Conservation (phyloP, 2,329 filamentous ascomycete species). For the Colletotrichum noveboracense region DNA sequence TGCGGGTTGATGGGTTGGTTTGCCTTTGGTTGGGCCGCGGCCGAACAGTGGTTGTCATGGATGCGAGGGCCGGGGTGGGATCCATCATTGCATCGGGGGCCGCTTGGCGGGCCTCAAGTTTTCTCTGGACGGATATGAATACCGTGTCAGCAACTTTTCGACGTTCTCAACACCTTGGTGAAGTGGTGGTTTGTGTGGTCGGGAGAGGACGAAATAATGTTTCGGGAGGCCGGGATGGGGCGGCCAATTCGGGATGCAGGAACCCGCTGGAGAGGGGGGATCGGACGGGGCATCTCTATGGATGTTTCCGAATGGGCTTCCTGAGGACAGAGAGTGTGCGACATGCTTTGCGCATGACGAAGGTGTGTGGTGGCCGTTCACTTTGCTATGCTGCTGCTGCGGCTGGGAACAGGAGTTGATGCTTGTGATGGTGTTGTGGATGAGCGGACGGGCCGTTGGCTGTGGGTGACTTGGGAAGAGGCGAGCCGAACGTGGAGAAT, state of each 20-base stretch:
- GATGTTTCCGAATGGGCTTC: neutral
- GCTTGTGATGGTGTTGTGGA: neutral
- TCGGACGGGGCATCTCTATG: neutral
- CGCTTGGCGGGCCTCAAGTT: neutral
- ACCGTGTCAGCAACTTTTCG: neutral
- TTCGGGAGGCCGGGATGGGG: conserved; percentile 6
- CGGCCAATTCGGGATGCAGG: conserved; percentile 1
- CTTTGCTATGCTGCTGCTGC: neutral
- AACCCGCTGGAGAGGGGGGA: neutral
- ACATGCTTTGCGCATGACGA: neutral
- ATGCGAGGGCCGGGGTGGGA: neutral
- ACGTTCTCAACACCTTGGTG: neutral
- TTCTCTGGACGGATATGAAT: neutral
- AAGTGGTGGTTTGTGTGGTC: neutral
- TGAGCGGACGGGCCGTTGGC: neutral
- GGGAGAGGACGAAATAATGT: neutral
- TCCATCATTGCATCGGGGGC: neutral
- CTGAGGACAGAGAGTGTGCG: neutral
- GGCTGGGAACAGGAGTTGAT: neutral
- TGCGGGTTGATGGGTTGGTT: neutral
- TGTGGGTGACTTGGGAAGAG: neutral
- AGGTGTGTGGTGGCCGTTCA: neutral
- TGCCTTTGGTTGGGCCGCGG: neutral
- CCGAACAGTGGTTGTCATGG: neutral
- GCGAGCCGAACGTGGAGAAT: neutral